These are phyloP conservation scores for Alternaria incomplexa DNA, from an alignment of 2,329 filamentous ascomycete genomes.

Conservation along the genomic window DNA sequence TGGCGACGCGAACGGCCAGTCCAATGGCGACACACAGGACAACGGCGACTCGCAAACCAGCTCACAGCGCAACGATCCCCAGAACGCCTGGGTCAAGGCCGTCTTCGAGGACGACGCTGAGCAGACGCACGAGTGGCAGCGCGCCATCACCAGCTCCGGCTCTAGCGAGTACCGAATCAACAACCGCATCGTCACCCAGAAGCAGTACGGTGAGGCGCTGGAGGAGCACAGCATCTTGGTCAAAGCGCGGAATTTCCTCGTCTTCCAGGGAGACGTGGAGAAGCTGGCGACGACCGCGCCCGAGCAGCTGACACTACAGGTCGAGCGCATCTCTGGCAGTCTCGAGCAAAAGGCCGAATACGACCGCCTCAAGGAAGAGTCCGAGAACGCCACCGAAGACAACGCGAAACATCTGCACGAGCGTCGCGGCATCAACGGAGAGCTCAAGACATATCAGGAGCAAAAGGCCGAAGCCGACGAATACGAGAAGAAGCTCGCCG, in stretches of 20 bases:
- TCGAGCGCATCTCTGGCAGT: constrained; percentile 97
- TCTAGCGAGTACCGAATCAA: constrained; percentile 98
- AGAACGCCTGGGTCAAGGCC: constrained; percentile 98
- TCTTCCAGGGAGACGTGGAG: constrained; percentile 98
- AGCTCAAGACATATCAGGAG: constrained; percentile 97
- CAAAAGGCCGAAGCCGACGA: constrained; percentile 95
- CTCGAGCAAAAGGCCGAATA: constrained; percentile 94
- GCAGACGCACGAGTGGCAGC: constrained; percentile 94
- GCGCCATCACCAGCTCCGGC: constrained; percentile 85
- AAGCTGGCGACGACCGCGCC: constrained; percentile 95
- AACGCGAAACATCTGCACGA: constrained; percentile 87
- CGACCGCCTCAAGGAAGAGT: constrained; percentile 83
- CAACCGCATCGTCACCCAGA: constrained; percentile 83
- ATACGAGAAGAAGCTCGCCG: constrained; percentile 87
- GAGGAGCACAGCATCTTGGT: constrained; percentile 96
- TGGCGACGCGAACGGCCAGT: constrained; percentile 38
- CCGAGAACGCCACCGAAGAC: constrained; percentile 85
- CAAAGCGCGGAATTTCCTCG: constrained; percentile 96
- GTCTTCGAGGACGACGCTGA: constrained; percentile 98
- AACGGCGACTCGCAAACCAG: constrained; percentile 62
- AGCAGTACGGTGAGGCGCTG: constrained; percentile 90
- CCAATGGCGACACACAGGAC: constrained; percentile 55
- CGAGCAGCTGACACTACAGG: constrained; percentile 88
- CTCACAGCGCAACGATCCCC: constrained; percentile 77
- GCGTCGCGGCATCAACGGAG: constrained; percentile 92